Conservation (phyloP, 2,329 filamentous ascomycete genomes). For the Torrubiella hemipterigena region DNA sequence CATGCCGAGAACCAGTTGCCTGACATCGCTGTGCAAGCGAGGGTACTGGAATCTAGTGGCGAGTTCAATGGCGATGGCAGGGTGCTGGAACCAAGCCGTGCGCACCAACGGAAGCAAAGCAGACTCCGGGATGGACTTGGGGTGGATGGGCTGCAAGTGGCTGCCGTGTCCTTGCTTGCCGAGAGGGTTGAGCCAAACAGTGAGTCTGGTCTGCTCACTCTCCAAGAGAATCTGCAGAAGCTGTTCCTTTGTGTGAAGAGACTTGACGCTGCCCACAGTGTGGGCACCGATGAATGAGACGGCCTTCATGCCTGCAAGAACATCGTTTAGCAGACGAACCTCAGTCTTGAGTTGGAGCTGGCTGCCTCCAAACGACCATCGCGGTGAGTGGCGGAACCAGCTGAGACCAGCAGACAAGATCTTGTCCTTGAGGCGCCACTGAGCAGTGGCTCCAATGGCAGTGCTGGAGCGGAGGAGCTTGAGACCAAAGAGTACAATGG, state of each 20-base stretch:
- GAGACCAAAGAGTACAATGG: conserved; percentile 72
- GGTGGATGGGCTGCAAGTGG: conserved; percentile 25
- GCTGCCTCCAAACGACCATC: conserved; percentile 95
- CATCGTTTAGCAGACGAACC: conserved; percentile 66
- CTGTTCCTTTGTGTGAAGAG: conserved; percentile 67
- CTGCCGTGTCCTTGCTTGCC: conserved; percentile 35
- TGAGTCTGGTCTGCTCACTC: conserved; percentile 71
- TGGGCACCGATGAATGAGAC: conserved; percentile 48
- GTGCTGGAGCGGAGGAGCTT: conserved; percentile 64
- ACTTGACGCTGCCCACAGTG: conserved; percentile 43
- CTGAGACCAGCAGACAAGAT: conserved; percentile 74
- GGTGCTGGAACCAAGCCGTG: conserved; percentile 78
- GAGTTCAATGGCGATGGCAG: conserved; percentile 79
- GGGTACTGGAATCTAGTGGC: conserved; percentile 65
- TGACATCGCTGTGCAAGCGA: conserved; percentile 62
- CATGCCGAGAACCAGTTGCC: conserved; percentile 68
- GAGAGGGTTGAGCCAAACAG: conserved; percentile 82
- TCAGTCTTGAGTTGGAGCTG: conserved; percentile 89
- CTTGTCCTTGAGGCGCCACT: conserved; percentile 80
- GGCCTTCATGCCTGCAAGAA: conserved; percentile 53
- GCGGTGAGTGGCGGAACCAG: conserved; percentile 77
- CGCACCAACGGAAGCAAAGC: conserved; percentile 54
- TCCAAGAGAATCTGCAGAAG: conserved; percentile 71
- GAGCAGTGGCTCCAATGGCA: conserved; percentile 47
- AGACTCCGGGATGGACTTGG: conserved; percentile 27